Base-by-base conservation (phyloP, 495 filamentous ascomycete species). In the Penicillium simplicissimum region DNA sequence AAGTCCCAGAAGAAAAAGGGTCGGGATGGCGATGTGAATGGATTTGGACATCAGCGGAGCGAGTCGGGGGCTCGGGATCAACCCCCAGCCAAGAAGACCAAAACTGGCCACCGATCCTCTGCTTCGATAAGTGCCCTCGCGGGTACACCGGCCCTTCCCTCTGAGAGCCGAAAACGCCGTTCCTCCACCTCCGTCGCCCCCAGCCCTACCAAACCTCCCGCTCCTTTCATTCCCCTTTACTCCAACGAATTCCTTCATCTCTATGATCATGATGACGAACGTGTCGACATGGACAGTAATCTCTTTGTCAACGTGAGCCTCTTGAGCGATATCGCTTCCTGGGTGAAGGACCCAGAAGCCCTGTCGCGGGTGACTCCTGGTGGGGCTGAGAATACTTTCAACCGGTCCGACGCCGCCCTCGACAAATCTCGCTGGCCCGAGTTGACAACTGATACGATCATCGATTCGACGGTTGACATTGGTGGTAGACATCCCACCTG, bases 1-100 rank as follows among this genome's bases (percentile, higher is more conserved):
- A 93, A 92, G 72, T 86, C 81, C 71, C 86, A 88, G 56, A 93
- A 89, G 77, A 92, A 91, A 76, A 93, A 91, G 70, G 67, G 68
- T 74, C 78, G 86, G 80, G 77, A 79, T 43, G 65, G 68, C 25
- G 79, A 84, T 42, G 58, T 74, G 34, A 75, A 79, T 59, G 74
- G 71, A 42, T 68, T 71, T 54, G 52, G 57, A 40, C 74, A 74
- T 64, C 62, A 81, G 69, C 67, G 85, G 67, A 72, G 80, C 67
- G 74, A 88, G 71, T 78, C 84, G 71, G 62, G 60, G 47, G 57
- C 63, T 4, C 78, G 84, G 36, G 89, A 90, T 63, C 82, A 82
- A 51, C 84, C 80, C 8, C 82, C 84, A 15, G 64, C 80, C 7
- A 97, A 96, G 71, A 91, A 89, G 65, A 65, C 88, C 0, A 96